These are phyloP conservation scores for Martiniozyma abietophila DNA, from an alignment of 805 yeast species.

Conservation along the genomic window DNA sequence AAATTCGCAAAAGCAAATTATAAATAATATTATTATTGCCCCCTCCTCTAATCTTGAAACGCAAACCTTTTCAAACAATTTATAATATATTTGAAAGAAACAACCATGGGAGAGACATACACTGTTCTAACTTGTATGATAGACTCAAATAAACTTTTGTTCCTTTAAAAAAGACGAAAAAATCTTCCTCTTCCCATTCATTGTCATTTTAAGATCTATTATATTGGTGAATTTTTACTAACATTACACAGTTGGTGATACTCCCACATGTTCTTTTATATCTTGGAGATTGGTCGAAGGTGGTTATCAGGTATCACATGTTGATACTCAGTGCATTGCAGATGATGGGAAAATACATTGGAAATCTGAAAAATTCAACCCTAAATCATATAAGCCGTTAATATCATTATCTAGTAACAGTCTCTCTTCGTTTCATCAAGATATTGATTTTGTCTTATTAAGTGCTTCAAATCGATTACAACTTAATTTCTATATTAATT, in stretches of 20 bases:
- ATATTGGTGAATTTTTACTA: neutral
- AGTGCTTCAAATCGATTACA: slow-evolving; percentile 11
- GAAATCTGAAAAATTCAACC: slow-evolving; percentile 8
- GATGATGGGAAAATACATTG: slow-evolving; percentile 6
- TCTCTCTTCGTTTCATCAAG: neutral
- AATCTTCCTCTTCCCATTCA: too few relatives aligned
- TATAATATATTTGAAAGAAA: too few relatives aligned
- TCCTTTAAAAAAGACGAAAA: too few relatives aligned
- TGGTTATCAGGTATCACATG: slow-evolving; percentile 13
- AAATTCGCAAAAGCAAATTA: too few relatives aligned
- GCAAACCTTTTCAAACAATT: too few relatives aligned
- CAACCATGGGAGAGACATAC: slow-evolving; percentile 4
- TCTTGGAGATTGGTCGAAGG: slow-evolving; percentile 22
- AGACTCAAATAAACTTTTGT: too few relatives aligned
- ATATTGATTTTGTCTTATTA: slow-evolving; percentile 18
- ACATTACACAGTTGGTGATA: slow-evolving; percentile 22
- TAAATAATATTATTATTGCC: too few relatives aligned
- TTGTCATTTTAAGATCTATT: neutral
- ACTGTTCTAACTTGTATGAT: slow-evolving; percentile 11
- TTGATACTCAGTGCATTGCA: slow-evolving; percentile 5
- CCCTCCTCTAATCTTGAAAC: too few relatives aligned
- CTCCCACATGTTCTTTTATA: slow-evolving; percentile 22
- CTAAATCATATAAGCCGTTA: slow-evolving; percentile 4
- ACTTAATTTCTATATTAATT: slow-evolving; percentile 8
- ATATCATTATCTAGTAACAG: neutral